phyloP scores from a whole-genome alignment of 306 rosid species.

The Herpetospermum pedunculosum region DNA sequence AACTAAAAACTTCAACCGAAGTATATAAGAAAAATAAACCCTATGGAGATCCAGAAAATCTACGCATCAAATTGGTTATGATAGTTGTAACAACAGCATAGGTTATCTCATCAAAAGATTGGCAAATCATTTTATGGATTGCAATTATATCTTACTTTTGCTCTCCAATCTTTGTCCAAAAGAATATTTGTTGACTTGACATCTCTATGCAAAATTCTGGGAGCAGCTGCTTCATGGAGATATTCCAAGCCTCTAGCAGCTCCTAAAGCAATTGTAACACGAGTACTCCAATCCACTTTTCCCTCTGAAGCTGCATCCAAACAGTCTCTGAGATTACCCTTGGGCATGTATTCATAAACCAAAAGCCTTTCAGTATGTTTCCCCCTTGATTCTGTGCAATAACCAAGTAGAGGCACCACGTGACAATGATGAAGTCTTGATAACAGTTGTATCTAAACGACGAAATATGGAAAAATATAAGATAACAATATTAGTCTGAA shows the following conservation, averaged over 20 bases:
- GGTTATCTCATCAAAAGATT: not conserved
- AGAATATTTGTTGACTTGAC: slow-evolving; percentile 96
- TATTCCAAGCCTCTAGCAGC: slow-evolving; percentile 96
- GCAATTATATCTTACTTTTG: slow-evolving; percentile 41
- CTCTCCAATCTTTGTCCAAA: slow-evolving; percentile 72
- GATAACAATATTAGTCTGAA: not conserved
- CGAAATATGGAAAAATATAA: not conserved
- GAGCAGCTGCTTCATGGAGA: slow-evolving; percentile 99
- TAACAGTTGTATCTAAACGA: slow-evolving; percentile 71
- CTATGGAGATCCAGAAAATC: not conserved
- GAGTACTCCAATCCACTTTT: slow-evolving; percentile 56
- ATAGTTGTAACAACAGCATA: not conserved
- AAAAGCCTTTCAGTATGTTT: slow-evolving; percentile 65
- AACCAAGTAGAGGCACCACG: slow-evolving; percentile 84
- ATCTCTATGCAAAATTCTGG: slow-evolving; percentile 88
- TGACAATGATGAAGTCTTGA: slow-evolving; percentile 91
- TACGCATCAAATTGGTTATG: not conserved
- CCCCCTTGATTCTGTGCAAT: slow-evolving; percentile 71
- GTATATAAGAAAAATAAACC: not conserved
- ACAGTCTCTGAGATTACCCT: slow-evolving; percentile 81
- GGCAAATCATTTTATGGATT: not conserved
- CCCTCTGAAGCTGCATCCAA: slow-evolving; percentile 53
- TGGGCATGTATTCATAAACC: slow-evolving; percentile 69
- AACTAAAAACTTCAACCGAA: not conserved
- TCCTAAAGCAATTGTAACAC: slow-evolving; percentile 87